Evolutionary conservation across 306 rosid species (phyloP).

Genomic region (Quercus wislizeni): DNA sequence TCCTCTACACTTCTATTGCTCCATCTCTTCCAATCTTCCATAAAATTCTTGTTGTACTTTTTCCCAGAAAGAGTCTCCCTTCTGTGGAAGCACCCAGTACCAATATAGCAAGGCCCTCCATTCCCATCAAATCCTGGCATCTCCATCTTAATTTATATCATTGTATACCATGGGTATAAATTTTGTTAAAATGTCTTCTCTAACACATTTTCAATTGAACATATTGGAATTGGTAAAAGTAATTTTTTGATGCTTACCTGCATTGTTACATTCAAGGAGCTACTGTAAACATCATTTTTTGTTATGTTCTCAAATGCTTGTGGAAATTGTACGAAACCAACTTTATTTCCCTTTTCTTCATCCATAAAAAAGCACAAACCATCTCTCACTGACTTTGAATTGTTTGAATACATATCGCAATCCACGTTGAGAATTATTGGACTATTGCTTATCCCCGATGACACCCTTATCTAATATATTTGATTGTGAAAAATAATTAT

Average conservation of each 20-base stretch:
- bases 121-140: neutral
- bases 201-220: neutral
- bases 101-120: neutral
- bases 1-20: neutral
- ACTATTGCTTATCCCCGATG: neutral
- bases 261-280: neutral
- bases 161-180: neutral
- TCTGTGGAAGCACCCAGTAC: neutral
- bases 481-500: neutral
- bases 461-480: slow-evolving; percentile 2
- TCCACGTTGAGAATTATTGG: slow-evolving; percentile 1
- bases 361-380: neutral
- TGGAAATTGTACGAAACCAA: neutral
- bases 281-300: neutral
- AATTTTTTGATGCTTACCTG: neutral
- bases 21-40: neutral
- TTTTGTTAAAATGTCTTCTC: neutral
- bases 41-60: neutral
- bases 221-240: neutral
- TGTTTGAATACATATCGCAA: slow-evolving; percentile 5
- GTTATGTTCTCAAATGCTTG: neutral
- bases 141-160: neutral
- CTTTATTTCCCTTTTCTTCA: neutral
- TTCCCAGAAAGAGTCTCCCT: neutral
- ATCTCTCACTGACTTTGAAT: neutral